A percentile compares a stretch with the other conserved stretches of the same genome.
Conservation (phyloP, 202 grass and related monocot genomes). For the Elaeis oleifera region DNA sequence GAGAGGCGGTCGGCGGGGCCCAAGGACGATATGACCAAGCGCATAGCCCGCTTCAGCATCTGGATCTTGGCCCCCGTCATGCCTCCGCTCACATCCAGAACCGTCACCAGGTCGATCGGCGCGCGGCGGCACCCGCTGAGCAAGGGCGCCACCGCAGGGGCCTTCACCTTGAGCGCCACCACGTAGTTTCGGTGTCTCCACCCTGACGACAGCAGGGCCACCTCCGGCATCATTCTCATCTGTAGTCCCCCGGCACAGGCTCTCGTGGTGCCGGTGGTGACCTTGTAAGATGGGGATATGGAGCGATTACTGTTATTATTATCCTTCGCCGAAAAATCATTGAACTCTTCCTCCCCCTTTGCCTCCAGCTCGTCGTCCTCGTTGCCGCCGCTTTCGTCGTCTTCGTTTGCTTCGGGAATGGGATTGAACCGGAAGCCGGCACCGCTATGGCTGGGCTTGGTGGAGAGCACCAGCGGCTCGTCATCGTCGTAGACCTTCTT, state of each 20-base stretch:
- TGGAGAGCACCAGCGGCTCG: constrained; percentile 46
- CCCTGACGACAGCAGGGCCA: constrained; percentile 47
- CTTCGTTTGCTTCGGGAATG: constrained; percentile 75
- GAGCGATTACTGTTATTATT: too few species aligned
- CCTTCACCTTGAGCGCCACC: constrained; percentile 71
- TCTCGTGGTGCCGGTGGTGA: not conserved
- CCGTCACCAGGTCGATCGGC: constrained; percentile 80
- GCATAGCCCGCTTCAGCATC: constrained; percentile 81
- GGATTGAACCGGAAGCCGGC: constrained; percentile 43
- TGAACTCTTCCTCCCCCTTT: constrained; percentile 34
- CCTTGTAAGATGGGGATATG: too few species aligned
- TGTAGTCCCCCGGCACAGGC: constrained; percentile 13
- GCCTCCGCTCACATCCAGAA: constrained; percentile 79
- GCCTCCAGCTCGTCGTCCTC: constrained; percentile 5
- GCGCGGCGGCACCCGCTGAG: constrained; percentile 31
- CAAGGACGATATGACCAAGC: constrained; percentile 63
- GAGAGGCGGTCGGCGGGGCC: constrained; percentile 71
- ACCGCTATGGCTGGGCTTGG: constrained; percentile 22
- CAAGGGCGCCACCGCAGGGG: constrained; percentile 26
- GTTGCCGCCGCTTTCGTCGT: constrained; percentile 10
- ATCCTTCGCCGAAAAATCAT: constrained; percentile 31
- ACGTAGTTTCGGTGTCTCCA: constrained; percentile 64
- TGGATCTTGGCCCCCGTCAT: constrained; percentile 89
- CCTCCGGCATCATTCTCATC: constrained; percentile 45
- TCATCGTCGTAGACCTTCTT: constrained; percentile 83